A percentile compares a stretch with the other conserved stretches of the same genome.
These are phyloP conservation scores for Aspergillus oerlinghausenensis DNA, from an alignment of 2,329 filamentous ascomycete genomes.

Conservation along the genomic window DNA sequence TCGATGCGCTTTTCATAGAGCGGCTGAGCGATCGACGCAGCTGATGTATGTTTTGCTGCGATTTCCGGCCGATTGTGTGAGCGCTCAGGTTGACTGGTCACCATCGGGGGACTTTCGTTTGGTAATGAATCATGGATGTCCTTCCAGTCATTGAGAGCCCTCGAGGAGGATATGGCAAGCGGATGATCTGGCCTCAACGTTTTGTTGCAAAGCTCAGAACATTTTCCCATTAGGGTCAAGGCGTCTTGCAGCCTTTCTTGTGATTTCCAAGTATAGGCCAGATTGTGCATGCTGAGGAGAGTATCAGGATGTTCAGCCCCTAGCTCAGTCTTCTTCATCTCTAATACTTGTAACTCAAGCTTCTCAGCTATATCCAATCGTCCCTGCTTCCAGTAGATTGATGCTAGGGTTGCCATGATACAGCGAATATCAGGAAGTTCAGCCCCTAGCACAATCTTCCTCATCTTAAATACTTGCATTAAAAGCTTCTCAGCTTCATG, in stretches of 20 bases:
- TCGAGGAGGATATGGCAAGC: background rate
- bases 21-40: background rate
- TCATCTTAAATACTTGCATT: too few species aligned
- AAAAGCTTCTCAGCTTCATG: too few species aligned
- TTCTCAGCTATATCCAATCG: background rate
- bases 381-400: constrained; percentile 2
- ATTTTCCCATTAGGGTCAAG: constrained; percentile 1
- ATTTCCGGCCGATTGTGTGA: background rate
- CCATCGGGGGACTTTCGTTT: background rate
- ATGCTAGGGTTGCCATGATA: background rate
- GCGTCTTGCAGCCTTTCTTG: background rate
- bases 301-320: constrained; percentile 1
- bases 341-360: too few species aligned
- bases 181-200: background rate
- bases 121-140: background rate
- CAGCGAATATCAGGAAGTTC: too few species aligned
- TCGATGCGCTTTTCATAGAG: background rate
- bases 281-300: background rate
- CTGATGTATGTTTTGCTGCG: background rate
- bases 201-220: background rate
- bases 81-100: background rate
- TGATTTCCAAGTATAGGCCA: background rate
- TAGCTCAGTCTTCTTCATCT: too few species aligned
- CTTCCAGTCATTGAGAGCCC: background rate
- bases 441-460: too few species aligned